Evolutionary conservation across 1,139 yeast species (phyloP), one percentile per base, ranked within the genome.

Genomic region (Zhuliangozyma blackwelliae): DNA sequence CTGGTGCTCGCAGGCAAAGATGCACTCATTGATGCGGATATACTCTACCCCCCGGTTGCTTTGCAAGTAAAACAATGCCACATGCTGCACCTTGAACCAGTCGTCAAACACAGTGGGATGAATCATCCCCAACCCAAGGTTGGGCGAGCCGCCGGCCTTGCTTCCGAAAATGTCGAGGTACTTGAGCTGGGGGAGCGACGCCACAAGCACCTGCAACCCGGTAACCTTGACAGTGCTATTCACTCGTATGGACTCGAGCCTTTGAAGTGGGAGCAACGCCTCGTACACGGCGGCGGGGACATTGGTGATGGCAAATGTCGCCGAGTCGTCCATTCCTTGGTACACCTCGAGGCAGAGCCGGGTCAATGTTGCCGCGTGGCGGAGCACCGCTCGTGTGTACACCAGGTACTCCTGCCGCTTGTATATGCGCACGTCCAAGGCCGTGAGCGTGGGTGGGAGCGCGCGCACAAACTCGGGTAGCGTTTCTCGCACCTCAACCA

Each of bases 41-140:
- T 75, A 77, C 33, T 52, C 41, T 27, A 78, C 47, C 7, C 10
- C n/a, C n/a, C 12, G 7, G 40, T 64, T 65, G 8, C 53, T 41
- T 12, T 56, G 45, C 31, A 54, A 46, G 37, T 68, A 66, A 5
- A 64, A 57, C 28, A 63, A 42, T 1, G 77, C 79, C 8, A 76
- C 71, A 47, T 75, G 79, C 45, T 75, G 79, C 1, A 77, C 77
- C 40, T 75, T 65, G 43, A 65, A 63, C 82, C 83, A 78, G 39
- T 72, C 75, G 49, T 77, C 82, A 46, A 68, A 68, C 2, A 78
- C 61, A 2, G 76, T 75, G 4, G 79, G 79, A 48, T 76, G 77
- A 4, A 65, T 59, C 58, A 70, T 73, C 11, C 75, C 79, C 21
- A 74, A 52, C 0, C 82, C 83, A 59, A 77, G 63, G 50, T 76